phyloP scores from a whole-genome alignment of 1,284 basidiomycete species.

The Bondarzewia mesenterica region DNA sequence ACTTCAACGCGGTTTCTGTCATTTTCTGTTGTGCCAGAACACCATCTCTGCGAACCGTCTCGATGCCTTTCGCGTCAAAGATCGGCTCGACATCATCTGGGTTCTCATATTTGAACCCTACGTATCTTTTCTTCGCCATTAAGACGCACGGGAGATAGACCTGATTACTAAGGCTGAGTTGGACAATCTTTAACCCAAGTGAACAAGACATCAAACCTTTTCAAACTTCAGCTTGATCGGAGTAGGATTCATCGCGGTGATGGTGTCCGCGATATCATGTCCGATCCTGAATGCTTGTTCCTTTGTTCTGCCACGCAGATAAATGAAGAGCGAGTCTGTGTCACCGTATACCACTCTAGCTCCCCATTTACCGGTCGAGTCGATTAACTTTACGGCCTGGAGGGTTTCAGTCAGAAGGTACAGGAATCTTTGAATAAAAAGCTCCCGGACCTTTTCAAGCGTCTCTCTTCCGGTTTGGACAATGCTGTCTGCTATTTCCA shows the following conservation, averaged over 20 bases:
- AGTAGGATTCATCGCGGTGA: slow-evolving; percentile 82
- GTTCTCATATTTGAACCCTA: slow-evolving; percentile 91
- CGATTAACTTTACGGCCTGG: slow-evolving; percentile 81
- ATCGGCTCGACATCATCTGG: slow-evolving; percentile 71
- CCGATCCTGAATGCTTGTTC: slow-evolving; percentile 93
- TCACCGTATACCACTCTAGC: slow-evolving; percentile 95
- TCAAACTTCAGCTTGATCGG: slow-evolving; percentile 97
- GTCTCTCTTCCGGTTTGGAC: slow-evolving; percentile 96
- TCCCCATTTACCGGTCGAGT: slow-evolving; percentile 76
- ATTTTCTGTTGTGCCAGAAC: slow-evolving; percentile 85
- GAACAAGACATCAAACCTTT: slow-evolving; percentile 50
- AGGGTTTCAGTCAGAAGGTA: slow-evolving; percentile 1
- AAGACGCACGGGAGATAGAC: slow-evolving; percentile 92
- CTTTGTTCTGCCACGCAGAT: slow-evolving; percentile 82
- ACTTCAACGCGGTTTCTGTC: slow-evolving; percentile 85
- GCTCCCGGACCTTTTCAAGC: slow-evolving; percentile 71
- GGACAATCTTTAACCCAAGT: not conserved
- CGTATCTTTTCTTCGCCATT: slow-evolving; percentile 95
- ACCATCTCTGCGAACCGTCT: slow-evolving; percentile 91
- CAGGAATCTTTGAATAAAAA: not conserved
- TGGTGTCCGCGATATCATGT: slow-evolving; percentile 81
- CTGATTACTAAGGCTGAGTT: slow-evolving; percentile 27
- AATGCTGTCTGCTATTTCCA: slow-evolving; percentile 96
- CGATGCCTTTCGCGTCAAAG: slow-evolving; percentile 98
- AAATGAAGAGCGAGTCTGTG: slow-evolving; percentile 93